Evolutionary conservation across 2,329 filamentous ascomycete genomes (phyloP), one percentile per base, ranked within the genome.

Genomic region (Fusarium torreyae): DNA sequence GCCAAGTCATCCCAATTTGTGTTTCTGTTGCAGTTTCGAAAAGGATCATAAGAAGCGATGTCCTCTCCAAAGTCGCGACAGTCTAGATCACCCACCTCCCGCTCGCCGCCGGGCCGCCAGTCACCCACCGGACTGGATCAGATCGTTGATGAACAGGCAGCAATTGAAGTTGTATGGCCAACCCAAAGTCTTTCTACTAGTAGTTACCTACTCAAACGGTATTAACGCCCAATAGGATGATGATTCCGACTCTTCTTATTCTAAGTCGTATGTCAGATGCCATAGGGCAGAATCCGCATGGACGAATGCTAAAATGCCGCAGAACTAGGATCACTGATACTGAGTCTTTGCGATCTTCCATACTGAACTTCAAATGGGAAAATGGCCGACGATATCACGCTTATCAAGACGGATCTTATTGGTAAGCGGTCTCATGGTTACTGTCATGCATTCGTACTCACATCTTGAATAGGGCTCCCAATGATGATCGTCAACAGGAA

Each of bases 341-440:
- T 2, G 68, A 63, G 18, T 69, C 70, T 0, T 58, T 72, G 2
- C 54, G 68, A 3, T 71, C 57, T 1, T 73, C 70, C 1, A 72
- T 73, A 6, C 20, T 73, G 28, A 63, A 54, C 4, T 72, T 67
- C 66, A 75, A 79, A 33, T 84, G 81, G 67, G 82, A 85, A 57
- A 81, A 85, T 50, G 84, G 84, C 5, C 79, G 85, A 1, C 77
- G 83, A 6, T 87, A 87, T 51, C 83, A 85, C 65, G 80, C 79
- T 44, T 84, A 81, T 68, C 79, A 81, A 34, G 80, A 84, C 28
- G 85, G 85, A 10, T 72, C 79, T 17, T 82, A 82, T 54, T 72
- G 70, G 70, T 72, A n/a, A 39, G 56, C 5, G 2, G 5, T 15
- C 5, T 0, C 15, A 3, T 5, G 0, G n/a, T 2, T 48, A 11